Evolutionary conservation across 768 basidiomycete species (phyloP), one percentile per base, ranked within the genome.

Genomic region (Lentinula guzmanii): DNA sequence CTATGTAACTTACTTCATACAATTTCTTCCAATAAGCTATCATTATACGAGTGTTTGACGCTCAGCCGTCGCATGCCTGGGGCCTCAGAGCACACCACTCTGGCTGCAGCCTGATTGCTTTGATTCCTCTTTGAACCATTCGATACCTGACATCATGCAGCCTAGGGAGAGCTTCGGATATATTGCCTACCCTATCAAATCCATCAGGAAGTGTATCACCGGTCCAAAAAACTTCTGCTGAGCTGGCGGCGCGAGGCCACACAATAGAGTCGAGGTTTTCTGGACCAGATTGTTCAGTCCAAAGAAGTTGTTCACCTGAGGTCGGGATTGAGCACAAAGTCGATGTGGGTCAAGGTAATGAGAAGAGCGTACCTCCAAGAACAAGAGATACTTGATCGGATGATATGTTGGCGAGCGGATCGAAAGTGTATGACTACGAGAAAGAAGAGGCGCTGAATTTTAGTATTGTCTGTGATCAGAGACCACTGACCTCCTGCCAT

Each of bases 161-260:
- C 46, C 82, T 72, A 2, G 77, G 75, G 8, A 60, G 51, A 7
- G 59, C 59, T 18, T 51, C 51, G 18, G 59, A 60, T 31, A 60
- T 42, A 18, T 60, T 48, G n/a, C 45, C 42, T 5, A 35, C 53
- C 42, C 60, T n/a, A 35, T 41, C 37, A 46, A 52, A 53, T 7
- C 60, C 60, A 21, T 61, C 60, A 8, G 62, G 57, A 31, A 61
- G 41, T 34, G 60, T 61, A 42, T 33, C 50, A 33, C 81, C 82
- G 2, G 74, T 80, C 84, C 84, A 84, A 69, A 82, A 84, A 50
- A 84, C 67, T 67, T 85, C 84, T 0, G 79, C 81, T 0, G 78
- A 75, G 1, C 79, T 72, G 0, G 77, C 78, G 1, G 76, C 75
- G 16, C 79, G 73, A 0, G 79, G 83, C 83, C 83, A 85, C 0